These are phyloP conservation scores for Lepidium aucheri DNA, from an alignment of 345 rosid species.

Conservation along the genomic window DNA sequence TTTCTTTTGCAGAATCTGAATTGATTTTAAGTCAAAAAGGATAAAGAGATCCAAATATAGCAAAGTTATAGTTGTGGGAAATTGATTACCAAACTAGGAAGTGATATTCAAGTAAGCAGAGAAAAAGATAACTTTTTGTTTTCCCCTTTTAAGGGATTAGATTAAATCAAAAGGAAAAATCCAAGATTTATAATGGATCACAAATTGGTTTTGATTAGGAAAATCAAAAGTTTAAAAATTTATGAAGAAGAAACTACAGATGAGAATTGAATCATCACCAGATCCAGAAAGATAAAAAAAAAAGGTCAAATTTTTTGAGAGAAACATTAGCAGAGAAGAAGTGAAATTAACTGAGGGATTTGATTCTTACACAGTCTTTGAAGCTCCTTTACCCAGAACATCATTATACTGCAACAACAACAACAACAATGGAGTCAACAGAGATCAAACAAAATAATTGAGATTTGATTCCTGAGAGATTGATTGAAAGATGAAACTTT, in stretches of 20 bases:
- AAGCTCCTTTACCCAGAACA: slow-evolving; percentile 97
- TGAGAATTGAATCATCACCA: not conserved
- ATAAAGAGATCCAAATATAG: slow-evolving; percentile 12
- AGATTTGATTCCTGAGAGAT: slow-evolving; percentile 6
- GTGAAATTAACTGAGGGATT: not conserved
- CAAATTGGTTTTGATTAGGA: not conserved
- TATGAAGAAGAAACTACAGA: not conserved
- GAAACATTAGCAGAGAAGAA: not conserved
- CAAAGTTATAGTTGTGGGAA: not conserved
- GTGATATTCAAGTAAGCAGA: slow-evolving; percentile 8
- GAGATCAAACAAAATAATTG: not conserved
- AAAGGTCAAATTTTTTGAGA: not conserved
- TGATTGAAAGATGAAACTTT: slow-evolving; percentile 6
- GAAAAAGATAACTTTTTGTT: not conserved
- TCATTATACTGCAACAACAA: slow-evolving; percentile 71
- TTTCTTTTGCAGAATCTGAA: not conserved
- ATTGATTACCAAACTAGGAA: not conserved
- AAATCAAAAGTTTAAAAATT: slow-evolving; percentile 12
- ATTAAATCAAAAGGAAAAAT: not conserved
- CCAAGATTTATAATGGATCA: not conserved
- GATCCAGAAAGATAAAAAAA: slow-evolving; percentile 9
- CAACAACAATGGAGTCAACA: not conserved
- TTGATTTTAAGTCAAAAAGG: not conserved
- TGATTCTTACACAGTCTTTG: slow-evolving; percentile 80
- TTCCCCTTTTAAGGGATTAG: not conserved